Evolutionary conservation across 345 rosid genomes (phyloP), one percentile per base, ranked within the genome.

Genomic region (Citrus inodora): DNA sequence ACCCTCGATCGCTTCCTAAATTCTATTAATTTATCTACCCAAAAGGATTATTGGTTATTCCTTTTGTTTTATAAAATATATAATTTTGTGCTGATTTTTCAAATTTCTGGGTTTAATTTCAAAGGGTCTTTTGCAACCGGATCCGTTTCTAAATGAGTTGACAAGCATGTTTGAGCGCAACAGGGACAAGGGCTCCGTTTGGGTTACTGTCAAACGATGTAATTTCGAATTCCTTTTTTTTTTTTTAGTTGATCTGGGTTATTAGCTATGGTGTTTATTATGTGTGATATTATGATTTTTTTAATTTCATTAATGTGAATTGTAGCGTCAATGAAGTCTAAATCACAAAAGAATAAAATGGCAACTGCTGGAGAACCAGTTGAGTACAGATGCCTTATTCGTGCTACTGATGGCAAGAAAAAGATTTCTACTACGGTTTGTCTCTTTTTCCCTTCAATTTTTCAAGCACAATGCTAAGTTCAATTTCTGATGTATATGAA

Each of bases 191-290:
- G 97, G 97, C 25, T 88, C 97, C 67, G 93, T 95, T 56, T 95
- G 99, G 99, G 96, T 95, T 72, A 95, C 98, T 68, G 87, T 95
- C 73, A 95, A 95, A 85, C 81, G 99, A 87, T 95, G 99, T 95
- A 87, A 80, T 81, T 53, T 28, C 30, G 40, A 27, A 35, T 58
- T 76, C 9, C 3, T 14, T 2, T 35, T 38, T 37, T 38, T 37
- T 70, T 30, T 40, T 32, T 51, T 42, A 28, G 3, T 38, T 24
- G 55, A 17, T 74, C 30, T 25, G 48, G n/a, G 22, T 73, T 16
- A 10, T 80, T 60, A 58, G 62, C 61, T 32, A 21, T 69, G 71
- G 16, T 66, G 25, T 33, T 60, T 25, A 22, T 68, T 7, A n/a
- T 48, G 14, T 9, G 27, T 33, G 37, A 22, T 11, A 1, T 61